These are phyloP conservation scores for Takashimella tepidaria DNA, from an alignment of 1,284 basidiomycete genomes.

Conservation along the genomic window DNA sequence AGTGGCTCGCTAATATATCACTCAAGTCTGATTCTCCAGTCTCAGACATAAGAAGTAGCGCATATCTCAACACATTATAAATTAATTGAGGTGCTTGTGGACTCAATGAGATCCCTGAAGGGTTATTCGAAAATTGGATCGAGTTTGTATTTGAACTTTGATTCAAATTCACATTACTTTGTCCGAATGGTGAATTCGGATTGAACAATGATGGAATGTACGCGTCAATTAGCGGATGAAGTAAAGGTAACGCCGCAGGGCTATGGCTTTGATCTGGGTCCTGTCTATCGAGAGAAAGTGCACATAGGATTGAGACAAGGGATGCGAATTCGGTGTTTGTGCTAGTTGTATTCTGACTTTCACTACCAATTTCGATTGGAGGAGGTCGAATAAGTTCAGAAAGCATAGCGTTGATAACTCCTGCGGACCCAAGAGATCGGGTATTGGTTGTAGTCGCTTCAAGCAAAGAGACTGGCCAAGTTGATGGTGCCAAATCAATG, in stretches of 20 bases:
- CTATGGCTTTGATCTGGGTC: not conserved
- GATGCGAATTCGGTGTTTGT: conserved; percentile 5
- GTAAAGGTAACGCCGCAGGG: conserved; percentile 3
- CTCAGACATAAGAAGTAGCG: conserved; percentile 4
- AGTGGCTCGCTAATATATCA: conserved; percentile 8
- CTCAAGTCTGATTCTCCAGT: conserved; percentile 3
- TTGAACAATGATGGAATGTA: conserved; percentile 10
- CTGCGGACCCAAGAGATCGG: conserved; percentile 7
- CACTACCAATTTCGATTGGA: conserved; percentile 1
- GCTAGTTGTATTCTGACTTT: not conserved
- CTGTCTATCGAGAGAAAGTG: conserved; percentile 3
- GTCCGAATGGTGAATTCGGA: conserved; percentile 11
- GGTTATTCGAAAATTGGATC: not conserved
- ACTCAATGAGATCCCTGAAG: not conserved
- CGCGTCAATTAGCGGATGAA: conserved; percentile 9
- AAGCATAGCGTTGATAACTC: conserved; percentile 10
- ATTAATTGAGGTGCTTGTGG: conserved; percentile 12
- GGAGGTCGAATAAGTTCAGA: conserved; percentile 16
- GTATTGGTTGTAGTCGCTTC: conserved; percentile 9
- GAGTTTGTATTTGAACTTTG: not conserved
- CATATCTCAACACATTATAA: conserved; percentile 8
- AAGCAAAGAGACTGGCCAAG: conserved; percentile 16
- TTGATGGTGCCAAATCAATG: conserved; percentile 15
- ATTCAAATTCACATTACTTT: not conserved
- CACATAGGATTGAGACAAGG: conserved; percentile 9